Conservation (phyloP, 1,139 yeast genomes). For the Lodderomyces orthopsilosis region DNA sequence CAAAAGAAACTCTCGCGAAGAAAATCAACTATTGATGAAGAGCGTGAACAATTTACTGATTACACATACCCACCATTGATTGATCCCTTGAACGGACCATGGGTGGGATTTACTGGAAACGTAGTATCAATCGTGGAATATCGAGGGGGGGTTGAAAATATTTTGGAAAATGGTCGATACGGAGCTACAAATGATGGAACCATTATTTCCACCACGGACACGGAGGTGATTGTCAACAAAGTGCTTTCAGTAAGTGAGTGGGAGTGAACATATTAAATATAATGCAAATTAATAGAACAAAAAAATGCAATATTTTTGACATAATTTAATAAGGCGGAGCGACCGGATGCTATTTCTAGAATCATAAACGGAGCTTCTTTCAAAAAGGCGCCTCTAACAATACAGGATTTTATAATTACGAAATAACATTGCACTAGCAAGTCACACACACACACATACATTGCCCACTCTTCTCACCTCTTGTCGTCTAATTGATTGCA, state of each 20-base stretch:
- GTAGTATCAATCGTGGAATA: constrained; percentile 41
- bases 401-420: background rate
- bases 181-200: constrained; percentile 17
- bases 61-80: constrained; percentile 50
- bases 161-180: constrained; percentile 8
- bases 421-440: too few relatives aligned
- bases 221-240: constrained; percentile 29
- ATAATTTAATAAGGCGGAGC: too few relatives aligned
- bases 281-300: constrained; percentile 1
- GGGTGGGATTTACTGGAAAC: constrained; percentile 58
- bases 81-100: constrained; percentile 53
- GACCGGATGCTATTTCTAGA: too few relatives aligned
- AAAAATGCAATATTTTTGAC: too few relatives aligned
- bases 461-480: background rate
- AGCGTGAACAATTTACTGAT: constrained; percentile 49
- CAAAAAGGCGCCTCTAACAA: too few relatives aligned
- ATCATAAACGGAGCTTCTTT: background rate
- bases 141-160: constrained; percentile 13
- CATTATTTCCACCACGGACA: constrained; percentile 21
- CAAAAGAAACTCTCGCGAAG: constrained; percentile 20
- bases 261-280: constrained; percentile 26
- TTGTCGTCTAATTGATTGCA: background rate
- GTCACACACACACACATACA: background rate
- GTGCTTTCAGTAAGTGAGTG: constrained; percentile 42
- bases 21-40: constrained; percentile 53